These are phyloP conservation scores for Neobulgaria alba DNA, from an alignment of 2,329 filamentous ascomycete genomes.

Conservation along the genomic window DNA sequence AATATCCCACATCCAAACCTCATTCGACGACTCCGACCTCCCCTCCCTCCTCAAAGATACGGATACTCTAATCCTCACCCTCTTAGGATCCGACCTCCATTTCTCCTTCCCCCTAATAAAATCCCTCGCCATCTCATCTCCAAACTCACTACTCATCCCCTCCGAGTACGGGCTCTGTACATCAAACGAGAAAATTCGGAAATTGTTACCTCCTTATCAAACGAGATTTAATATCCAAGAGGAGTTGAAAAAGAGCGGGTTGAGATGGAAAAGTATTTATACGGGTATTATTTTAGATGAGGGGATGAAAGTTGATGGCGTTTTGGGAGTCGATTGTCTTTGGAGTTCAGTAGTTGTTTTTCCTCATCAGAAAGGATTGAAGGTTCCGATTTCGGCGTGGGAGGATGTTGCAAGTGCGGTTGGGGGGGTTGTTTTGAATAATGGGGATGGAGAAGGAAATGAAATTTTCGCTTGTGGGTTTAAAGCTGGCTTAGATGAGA, in stretches of 20 bases:
- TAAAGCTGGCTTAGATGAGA: constrained; percentile 4
- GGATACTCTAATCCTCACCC: constrained; percentile 5
- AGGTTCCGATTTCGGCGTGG: constrained; percentile 6
- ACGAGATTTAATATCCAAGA: constrained; percentile 9
- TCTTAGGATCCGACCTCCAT: constrained; percentile 12
- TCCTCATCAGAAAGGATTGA: constrained; percentile 1
- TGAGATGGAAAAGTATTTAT: constrained; percentile 11
- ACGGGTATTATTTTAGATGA: constrained; percentile 11
- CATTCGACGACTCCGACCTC: constrained; percentile 4
- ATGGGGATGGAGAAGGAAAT: background rate
- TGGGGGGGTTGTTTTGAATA: background rate
- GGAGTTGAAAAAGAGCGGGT: constrained; percentile 1
- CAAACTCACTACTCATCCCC: constrained; percentile 7
- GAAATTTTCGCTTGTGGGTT: constrained; percentile 5
- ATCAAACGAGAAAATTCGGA: constrained; percentile 4
- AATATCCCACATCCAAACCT: constrained; percentile 8
- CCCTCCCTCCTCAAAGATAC: background rate
- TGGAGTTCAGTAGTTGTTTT: constrained; percentile 9
- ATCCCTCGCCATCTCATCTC: background rate
- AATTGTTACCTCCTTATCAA: constrained; percentile 8
- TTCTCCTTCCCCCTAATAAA: constrained; percentile 4
- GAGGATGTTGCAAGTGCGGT: constrained; percentile 8
- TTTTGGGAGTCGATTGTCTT: constrained; percentile 10
- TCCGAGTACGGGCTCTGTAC: constrained; percentile 13
- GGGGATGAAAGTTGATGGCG: constrained; percentile 10